Percentiles rank a stretch among this genome's conserved stretches.
Evolutionary conservation across 73 alveolate species (phyloP).

Genomic region (Halteria grandinella): DNA sequence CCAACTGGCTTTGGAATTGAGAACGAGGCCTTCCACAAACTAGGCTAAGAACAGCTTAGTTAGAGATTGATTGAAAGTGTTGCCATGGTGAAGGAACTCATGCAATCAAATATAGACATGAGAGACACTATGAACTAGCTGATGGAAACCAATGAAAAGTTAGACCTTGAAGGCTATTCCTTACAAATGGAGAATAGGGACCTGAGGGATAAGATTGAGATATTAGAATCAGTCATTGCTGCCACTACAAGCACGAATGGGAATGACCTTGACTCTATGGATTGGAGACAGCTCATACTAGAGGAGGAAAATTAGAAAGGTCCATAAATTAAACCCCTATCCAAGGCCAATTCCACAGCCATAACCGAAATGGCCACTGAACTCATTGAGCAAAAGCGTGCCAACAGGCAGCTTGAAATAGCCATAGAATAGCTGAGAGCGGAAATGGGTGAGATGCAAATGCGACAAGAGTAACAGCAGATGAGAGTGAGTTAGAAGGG

Average conservation of each 20-base stretch:
- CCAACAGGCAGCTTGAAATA: conserved; percentile 44
- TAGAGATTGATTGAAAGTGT: conserved; percentile 68
- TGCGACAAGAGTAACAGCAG: too few species aligned
- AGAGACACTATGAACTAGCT: conserved; percentile 56
- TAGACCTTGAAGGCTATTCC: conserved; percentile 46
- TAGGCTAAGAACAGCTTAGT: conserved; percentile 23
- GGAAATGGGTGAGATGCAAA: neutral
- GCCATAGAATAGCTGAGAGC: conserved; percentile 1
- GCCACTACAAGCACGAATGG: conserved; percentile 36
- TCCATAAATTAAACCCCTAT: neutral
- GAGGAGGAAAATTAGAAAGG: conserved; percentile 41
- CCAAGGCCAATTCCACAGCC: conserved; percentile 37
- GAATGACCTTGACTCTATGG: conserved; percentile 58
- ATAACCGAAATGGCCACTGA: conserved; percentile 55
- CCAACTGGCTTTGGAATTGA: neutral
- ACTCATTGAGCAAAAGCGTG: conserved; percentile 52
- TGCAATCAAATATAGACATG: conserved; percentile 63
- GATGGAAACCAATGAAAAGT: conserved; percentile 33
- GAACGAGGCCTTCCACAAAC: too few species aligned
- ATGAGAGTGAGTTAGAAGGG: too few species aligned
- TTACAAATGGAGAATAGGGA: conserved; percentile 65
- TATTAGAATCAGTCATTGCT: conserved; percentile 60
- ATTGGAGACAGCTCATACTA: conserved; percentile 24
- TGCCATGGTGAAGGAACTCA: conserved; percentile 67
- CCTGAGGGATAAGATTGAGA: conserved; percentile 69